These are phyloP conservation scores for Vitis labrusca DNA, from an alignment of 164 flowering plant species.

Conservation along the genomic window DNA sequence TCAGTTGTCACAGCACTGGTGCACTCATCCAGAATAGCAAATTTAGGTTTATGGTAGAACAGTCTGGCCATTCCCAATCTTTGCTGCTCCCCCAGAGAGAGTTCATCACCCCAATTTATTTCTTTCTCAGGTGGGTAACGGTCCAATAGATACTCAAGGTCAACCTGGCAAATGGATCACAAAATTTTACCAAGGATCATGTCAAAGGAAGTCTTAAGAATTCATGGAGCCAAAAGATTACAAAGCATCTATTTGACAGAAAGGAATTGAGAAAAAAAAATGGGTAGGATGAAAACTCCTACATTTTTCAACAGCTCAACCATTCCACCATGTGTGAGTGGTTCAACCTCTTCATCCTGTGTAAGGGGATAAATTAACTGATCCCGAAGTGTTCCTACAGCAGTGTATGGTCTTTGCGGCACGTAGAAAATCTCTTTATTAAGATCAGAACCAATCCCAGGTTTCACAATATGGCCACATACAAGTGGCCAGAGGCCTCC, in stretches of 20 bases:
- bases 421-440: constrained; percentile 98
- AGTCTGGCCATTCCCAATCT: constrained; percentile 99
- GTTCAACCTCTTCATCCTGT: constrained; percentile 64
- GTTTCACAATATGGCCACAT: constrained; percentile 93
- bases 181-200: not conserved
- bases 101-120: constrained; percentile 98
- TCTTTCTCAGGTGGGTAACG: constrained; percentile 91
- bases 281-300: constrained; percentile 10
- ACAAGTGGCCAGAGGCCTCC: constrained; percentile 99
- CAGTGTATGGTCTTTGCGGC: constrained; percentile 97
- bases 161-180: constrained; percentile 57
- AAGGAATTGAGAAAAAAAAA: constrained; percentile 4
- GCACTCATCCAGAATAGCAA: constrained; percentile 99
- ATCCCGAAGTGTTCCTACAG: constrained; percentile 97
- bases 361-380: constrained; percentile 99
- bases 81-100: constrained; percentile 97
- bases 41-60: constrained; percentile 96
- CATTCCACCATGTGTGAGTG: constrained; percentile 77
- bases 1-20: constrained; percentile 99
- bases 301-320: constrained; percentile 94
- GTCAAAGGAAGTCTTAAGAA: not conserved
- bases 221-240: not conserved
- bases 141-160: constrained; percentile 89
- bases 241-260: not conserved
- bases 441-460: constrained; percentile 97